These are phyloP conservation scores for Lentinus tigrinus DNA, from an alignment of 768 basidiomycete genomes.

Conservation along the genomic window DNA sequence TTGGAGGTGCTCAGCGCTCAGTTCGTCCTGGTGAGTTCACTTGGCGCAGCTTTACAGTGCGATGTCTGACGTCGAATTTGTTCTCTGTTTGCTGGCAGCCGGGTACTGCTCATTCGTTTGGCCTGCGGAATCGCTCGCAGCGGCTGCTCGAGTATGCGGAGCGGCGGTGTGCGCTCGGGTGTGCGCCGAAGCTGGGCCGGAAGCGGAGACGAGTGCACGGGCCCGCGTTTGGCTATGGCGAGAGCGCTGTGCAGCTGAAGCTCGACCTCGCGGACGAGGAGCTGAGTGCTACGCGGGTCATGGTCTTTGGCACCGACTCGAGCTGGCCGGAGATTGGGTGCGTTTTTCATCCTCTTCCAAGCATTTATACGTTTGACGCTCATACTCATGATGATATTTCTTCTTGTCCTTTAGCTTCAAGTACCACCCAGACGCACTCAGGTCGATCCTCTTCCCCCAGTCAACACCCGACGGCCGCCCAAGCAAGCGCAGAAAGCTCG, in stretches of 20 bases:
- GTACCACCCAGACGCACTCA: slow-evolving; percentile 29
- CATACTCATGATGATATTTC: background rate
- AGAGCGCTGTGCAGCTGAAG: slow-evolving; percentile 8
- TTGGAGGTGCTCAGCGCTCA: slow-evolving; percentile 67
- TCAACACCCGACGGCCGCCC: background rate
- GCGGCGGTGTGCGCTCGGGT: slow-evolving; percentile 47
- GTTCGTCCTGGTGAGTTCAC: slow-evolving; percentile 57
- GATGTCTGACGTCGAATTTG: background rate
- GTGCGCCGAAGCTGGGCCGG: background rate
- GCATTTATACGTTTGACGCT: background rate
- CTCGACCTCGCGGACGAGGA: slow-evolving; percentile 9
- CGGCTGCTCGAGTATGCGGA: slow-evolving; percentile 66
- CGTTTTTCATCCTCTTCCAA: background rate
- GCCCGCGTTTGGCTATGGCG: background rate
- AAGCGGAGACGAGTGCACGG: slow-evolving; percentile 12
- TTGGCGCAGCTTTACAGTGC: background rate
- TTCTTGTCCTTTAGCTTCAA: slow-evolving; percentile 25
- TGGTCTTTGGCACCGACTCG: slow-evolving; percentile 17
- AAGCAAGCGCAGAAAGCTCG: slow-evolving; percentile 19
- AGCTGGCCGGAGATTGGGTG: slow-evolving; percentile 18
- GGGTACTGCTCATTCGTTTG: slow-evolving; percentile 49
- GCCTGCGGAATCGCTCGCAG: slow-evolving; percentile 65
- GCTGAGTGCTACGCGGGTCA: slow-evolving; percentile 7
- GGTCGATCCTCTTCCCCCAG: slow-evolving; percentile 23
- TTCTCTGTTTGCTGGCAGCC: slow-evolving; percentile 34